Conservation (phyloP, 495 filamentous ascomycete genomes). For the Neurospora sp. region DNA sequence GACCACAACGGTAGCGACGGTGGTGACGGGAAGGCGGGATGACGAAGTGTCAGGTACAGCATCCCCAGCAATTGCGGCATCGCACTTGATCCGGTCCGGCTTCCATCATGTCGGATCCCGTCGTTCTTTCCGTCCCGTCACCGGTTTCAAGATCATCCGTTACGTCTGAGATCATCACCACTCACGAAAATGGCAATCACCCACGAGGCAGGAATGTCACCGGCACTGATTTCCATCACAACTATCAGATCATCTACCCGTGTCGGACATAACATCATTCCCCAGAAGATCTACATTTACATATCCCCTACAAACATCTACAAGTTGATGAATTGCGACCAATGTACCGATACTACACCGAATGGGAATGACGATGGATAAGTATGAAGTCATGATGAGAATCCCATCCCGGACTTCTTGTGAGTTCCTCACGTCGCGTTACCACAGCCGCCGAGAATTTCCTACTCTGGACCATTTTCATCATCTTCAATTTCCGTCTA, state of each 20-base stretch:
- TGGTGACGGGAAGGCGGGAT: neutral
- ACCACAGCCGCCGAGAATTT: neutral
- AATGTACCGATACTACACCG: neutral
- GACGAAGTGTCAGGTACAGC: neutral
- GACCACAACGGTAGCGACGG: neutral
- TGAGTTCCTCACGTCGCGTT: neutral
- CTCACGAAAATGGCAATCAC: neutral
- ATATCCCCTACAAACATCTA: neutral
- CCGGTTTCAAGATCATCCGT: neutral
- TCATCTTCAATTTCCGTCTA: neutral
- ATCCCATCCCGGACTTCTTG: neutral
- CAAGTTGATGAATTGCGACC: neutral
- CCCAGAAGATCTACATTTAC: neutral
- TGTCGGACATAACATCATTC: neutral
- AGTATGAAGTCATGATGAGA: neutral
- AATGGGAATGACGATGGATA: neutral
- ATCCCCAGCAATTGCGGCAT: neutral
- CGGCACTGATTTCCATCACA: neutral
- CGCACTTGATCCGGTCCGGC: neutral
- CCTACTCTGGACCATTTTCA: neutral
- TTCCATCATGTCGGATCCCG: neutral
- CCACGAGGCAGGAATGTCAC: neutral
- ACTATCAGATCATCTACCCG: neutral
- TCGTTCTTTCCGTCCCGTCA: neutral
- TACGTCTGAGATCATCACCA: neutral